Percentiles rank a stretch among this genome's conserved stretches.
phyloP scores from a whole-genome alignment of 345 rosid genomes.

The Acer yangbiense region DNA sequence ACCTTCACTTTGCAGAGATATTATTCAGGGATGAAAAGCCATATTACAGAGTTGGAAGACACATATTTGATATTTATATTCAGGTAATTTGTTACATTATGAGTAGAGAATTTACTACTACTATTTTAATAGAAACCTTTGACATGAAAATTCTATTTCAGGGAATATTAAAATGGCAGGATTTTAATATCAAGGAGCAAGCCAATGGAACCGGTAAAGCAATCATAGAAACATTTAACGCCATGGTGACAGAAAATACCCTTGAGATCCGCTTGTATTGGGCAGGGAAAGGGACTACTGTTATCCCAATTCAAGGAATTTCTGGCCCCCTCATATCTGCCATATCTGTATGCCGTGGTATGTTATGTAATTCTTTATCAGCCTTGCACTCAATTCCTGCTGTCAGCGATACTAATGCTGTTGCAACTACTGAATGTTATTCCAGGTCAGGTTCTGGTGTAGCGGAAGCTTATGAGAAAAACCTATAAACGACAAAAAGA shows the following conservation, averaged over 20 bases:
- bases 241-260: background rate
- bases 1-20: constrained; percentile 58
- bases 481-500: too few species aligned
- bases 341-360: constrained; percentile 41
- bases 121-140: background rate
- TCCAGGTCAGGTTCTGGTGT: too few species aligned
- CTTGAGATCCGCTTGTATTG: constrained; percentile 9
- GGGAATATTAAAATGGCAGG: constrained; percentile 30
- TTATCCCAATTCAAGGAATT: constrained; percentile 31
- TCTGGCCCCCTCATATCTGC: constrained; percentile 56
- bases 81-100: constrained; percentile 38
- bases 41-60: constrained; percentile 42
- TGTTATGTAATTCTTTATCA: background rate
- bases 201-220: constrained; percentile 30
- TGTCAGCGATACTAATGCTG: too few species aligned
- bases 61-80: constrained; percentile 51
- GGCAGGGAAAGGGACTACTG: constrained; percentile 52
- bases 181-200: constrained; percentile 35
- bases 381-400: background rate
- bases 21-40: constrained; percentile 40
- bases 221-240: constrained; percentile 19
- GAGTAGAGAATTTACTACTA: background rate
- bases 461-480: too few species aligned
- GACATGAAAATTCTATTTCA: constrained; percentile 13
- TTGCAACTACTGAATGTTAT: too few species aligned